Conservation (phyloP, 495 filamentous ascomycete genomes). For the Neurospora intermedia region DNA sequence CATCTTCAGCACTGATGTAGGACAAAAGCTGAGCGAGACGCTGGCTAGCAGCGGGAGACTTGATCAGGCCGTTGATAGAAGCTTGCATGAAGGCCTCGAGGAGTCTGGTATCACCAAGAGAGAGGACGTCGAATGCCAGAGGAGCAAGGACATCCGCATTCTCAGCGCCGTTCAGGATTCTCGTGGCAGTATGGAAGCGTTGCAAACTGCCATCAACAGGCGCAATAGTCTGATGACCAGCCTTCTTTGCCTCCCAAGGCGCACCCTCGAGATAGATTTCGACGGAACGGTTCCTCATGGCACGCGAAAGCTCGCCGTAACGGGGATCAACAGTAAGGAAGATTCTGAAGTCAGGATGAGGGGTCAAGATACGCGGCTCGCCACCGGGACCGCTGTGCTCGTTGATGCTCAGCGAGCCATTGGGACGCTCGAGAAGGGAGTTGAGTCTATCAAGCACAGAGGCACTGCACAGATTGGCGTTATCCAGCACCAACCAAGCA, state of each 20-base stretch:
- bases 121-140: conserved; percentile 26
- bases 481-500: conserved; percentile 88
- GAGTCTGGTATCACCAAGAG: conserved; percentile 24
- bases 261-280: conserved; percentile 65
- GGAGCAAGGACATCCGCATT: conserved; percentile 11
- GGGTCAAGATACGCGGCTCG: conserved; percentile 64
- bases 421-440: conserved; percentile 74
- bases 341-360: conserved; percentile 80
- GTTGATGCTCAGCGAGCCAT: conserved; percentile 79
- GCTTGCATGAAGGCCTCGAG: conserved; percentile 19
- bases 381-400: conserved; percentile 80
- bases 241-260: conserved; percentile 4
- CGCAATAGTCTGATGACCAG: conserved; percentile 17
- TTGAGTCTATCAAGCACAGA: conserved; percentile 94
- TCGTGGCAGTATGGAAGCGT: conserved; percentile 22
- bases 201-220: conserved; percentile 35
- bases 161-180: conserved; percentile 2
- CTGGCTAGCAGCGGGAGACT: conserved; percentile 8
- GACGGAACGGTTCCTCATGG: conserved; percentile 91
- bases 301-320: conserved; percentile 87
- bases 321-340: conserved; percentile 92
- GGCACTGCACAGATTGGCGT: conserved; percentile 90
- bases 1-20: conserved; percentile 19
- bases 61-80: conserved; percentile 7
- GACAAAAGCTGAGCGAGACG: conserved; percentile 10